phyloP scores from a whole-genome alignment of 2,329 filamentous ascomycete species.

The Pestalotiopsis sp. region DNA sequence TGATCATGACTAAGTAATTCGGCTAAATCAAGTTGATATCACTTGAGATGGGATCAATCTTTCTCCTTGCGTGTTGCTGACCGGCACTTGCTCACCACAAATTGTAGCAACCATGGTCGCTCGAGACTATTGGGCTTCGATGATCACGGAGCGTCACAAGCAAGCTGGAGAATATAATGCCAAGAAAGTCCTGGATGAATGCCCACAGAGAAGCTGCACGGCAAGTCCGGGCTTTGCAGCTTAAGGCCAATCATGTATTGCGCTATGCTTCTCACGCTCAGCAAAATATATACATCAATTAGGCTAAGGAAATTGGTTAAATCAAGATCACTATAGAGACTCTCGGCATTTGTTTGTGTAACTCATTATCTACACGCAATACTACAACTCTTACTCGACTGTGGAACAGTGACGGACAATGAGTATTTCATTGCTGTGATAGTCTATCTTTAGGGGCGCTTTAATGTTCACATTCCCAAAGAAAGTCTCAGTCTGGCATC shows the following conservation, averaged over 20 bases:
- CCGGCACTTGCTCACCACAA: neutral
- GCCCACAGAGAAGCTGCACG: neutral
- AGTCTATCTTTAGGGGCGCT: neutral
- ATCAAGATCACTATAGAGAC: neutral
- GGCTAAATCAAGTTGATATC: neutral
- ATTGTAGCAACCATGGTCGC: neutral
- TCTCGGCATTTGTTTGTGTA: neutral
- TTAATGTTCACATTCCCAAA: neutral
- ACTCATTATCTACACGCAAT: neutral
- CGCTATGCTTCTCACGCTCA: neutral
- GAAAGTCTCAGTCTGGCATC: neutral
- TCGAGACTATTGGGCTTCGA: neutral
- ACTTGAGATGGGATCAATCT: neutral
- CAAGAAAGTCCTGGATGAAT: neutral
- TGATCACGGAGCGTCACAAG: neutral
- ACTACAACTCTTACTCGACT: neutral
- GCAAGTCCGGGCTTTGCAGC: neutral
- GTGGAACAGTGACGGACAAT: neutral
- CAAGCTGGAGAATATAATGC: neutral
- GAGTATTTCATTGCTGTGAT: neutral
- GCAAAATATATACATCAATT: neutral
- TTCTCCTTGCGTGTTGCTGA: neutral
- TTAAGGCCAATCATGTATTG: neutral
- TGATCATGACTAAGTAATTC: neutral
- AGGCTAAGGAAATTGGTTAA: neutral